Evolutionary conservation across 2,329 filamentous ascomycete genomes (phyloP).

Genomic region (Ascochyta fabae): DNA sequence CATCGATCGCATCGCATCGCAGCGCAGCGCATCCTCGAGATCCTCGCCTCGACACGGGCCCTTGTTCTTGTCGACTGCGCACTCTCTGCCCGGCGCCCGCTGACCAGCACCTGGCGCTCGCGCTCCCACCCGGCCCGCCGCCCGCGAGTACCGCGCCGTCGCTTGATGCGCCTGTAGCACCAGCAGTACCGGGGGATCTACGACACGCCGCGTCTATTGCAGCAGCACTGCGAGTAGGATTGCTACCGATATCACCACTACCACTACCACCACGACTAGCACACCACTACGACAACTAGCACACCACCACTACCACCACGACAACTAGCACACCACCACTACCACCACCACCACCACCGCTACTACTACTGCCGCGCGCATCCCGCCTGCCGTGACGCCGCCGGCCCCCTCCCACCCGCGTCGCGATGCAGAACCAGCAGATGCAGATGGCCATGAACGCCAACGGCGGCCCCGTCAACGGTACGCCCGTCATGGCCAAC

Average conservation of each 20-base stretch:
- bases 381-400: constrained; percentile 18
- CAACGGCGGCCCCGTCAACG: constrained; percentile 66
- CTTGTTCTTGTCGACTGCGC: constrained; percentile 13
- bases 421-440: constrained; percentile 54
- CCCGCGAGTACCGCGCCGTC: constrained; percentile 18
- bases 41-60: too few species aligned
- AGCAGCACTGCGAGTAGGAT: not conserved
- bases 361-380: not conserved
- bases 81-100: constrained; percentile 10
- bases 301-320: too few species aligned
- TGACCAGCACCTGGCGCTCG: not conserved
- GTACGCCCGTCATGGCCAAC: constrained; percentile 72
- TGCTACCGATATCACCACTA: too few species aligned
- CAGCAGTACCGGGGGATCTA: constrained; percentile 8
- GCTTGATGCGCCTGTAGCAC: constrained; percentile 26
- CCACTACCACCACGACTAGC: too few species aligned
- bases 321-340: too few species aligned
- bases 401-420: constrained; percentile 16
- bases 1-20: constrained; percentile 1
- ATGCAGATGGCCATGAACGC: constrained; percentile 74
- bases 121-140: constrained; percentile 16
- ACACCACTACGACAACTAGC: too few species aligned
- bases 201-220: not conserved
- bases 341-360: too few species aligned
- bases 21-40: constrained; percentile 16